Evolutionary conservation across 495 filamentous ascomycete species (phyloP), one percentile per base, ranked within the genome.

Genomic region (Neurospora cerealis): DNA sequence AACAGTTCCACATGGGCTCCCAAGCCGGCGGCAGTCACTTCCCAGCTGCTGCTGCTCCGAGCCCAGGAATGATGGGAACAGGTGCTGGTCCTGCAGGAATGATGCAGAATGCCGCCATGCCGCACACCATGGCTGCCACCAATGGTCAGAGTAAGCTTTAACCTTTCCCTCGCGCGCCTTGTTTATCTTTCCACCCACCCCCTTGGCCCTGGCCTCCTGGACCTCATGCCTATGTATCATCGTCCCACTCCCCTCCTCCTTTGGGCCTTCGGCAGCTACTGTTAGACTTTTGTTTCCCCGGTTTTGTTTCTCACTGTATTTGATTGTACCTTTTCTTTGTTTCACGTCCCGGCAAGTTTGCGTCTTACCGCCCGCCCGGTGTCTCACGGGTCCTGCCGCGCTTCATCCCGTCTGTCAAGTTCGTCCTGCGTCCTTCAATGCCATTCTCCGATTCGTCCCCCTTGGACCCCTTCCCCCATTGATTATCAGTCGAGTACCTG

Each of bases 41-140:
- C 70, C 81, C 82, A 48, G 82, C 77, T 66, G 28, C 54, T 54
- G 83, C 78, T 69, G 81, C 76, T 71, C 79, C 81, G 48, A 86
- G 85, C 74, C 80, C 80, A 38, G 77, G 78, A 75, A 83, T 86
- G 83, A 87, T 86, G 84, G 79, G 82, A 73, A 66, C 54, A 66
- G 83, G 74, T 77, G 81, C 81, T 71, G 82, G 81, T 71, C 81
- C 83, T 81, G 83, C 84, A 82, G 85, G 83, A 80, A 86, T 87
- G 84, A 86, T 86, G 85, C 85, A 85, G 82, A 86, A 84, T 77
- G 72, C 84, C 80, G 83, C 79, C 78, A 85, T 86, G 85, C 84
- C 79, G 74, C 85, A 86, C 82, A 66, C 54, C 13, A 85, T 85
- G 84, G 82, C 80, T 77, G 79, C 83, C 54, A 66, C 54, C 72